Base-by-base conservation (phyloP, 768 basidiomycete genomes). In the Sarcodon sp. region DNA sequence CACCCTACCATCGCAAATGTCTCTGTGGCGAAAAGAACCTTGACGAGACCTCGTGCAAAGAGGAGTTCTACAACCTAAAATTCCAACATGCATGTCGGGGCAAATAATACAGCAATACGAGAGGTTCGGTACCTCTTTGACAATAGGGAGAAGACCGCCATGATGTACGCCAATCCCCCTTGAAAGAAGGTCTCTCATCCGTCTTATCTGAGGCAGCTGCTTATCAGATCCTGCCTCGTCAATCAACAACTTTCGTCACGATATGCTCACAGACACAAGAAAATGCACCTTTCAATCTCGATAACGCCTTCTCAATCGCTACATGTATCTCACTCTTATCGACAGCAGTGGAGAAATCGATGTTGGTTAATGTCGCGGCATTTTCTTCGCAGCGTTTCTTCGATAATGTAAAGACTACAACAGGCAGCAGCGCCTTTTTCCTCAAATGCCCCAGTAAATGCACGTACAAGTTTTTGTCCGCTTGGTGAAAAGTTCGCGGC, bases 321-420 rank as follows among this genome's bases (percentile, higher is more conserved):
- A 98, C 77, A 63, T 99, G 96, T 8, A 98, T 85, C 65, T 97
- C 91, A 56, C 93, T 97, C 72, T 92, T 97, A 67, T 99, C 96
- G 44, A 81, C 80, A 1, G 90, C 78, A 6, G 79, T 80, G 57
- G 86, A 92, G 34, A 99, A 68, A 65, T 99, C 92, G 33, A 79
- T 72, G 62, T 93, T 92, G 1, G 80, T 85, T 48, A 99, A 65
- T 2, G 88, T 96, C 7, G 72, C 74, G 4, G 96, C 96, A 59
- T 99, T 89, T 66, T 98, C 96, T 66, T 99, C 96, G 59, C 96
- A 99, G 47, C 78, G 72, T 63, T 92, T 93, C 71, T 99, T 99
- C 31, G 91, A 96, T 55, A 99, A 83, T 0, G 94, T 93, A 66
- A 99, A 99, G 31, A 96, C 78, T 33, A 99, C 96, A 11, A 93